phyloP scores from a whole-genome alignment of 1,139 yeast genomes.

The Meyerozyma athensensis region DNA sequence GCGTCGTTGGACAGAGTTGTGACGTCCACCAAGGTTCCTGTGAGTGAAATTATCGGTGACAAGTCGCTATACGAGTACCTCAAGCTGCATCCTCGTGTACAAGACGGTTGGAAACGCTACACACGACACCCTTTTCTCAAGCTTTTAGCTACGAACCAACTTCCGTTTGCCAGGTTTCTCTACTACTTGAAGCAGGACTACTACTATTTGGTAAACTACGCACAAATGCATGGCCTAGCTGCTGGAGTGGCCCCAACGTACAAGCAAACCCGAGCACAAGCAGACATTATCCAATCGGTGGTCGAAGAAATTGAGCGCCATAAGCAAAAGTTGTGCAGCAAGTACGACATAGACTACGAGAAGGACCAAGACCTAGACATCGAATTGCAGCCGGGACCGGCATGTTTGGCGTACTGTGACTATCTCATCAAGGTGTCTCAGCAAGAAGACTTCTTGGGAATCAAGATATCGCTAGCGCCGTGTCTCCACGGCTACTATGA shows the following conservation, averaged over 20 bases:
- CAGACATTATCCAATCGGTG: constrained; percentile 48
- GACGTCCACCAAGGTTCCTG: background rate
- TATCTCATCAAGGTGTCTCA: constrained; percentile 53
- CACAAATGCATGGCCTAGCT: constrained; percentile 62
- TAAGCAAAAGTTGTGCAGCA: constrained; percentile 40
- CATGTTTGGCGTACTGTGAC: constrained; percentile 56
- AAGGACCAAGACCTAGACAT: constrained; percentile 35
- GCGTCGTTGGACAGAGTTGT: constrained; percentile 9
- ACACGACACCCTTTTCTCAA: constrained; percentile 59
- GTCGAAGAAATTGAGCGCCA: constrained; percentile 56
- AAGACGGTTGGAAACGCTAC: constrained; percentile 54
- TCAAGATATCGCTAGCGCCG: constrained; percentile 68
- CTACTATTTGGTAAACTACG: constrained; percentile 63
- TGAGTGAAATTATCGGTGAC: constrained; percentile 2
- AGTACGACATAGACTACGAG: constrained; percentile 44
- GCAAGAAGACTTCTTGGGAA: constrained; percentile 55
- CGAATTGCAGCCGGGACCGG: constrained; percentile 47
- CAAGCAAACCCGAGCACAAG: constrained; percentile 48
- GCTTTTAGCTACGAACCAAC: constrained; percentile 46
- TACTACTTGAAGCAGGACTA: constrained; percentile 70
- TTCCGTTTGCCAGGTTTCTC: constrained; percentile 48
- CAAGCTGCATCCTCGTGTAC: constrained; percentile 51
- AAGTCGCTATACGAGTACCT: constrained; percentile 44
- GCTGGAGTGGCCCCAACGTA: constrained; percentile 58
- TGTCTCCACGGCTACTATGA: constrained; percentile 71